Base-by-base conservation (phyloP, 1,284 basidiomycete genomes). In the Cystobasidium sp. region DNA sequence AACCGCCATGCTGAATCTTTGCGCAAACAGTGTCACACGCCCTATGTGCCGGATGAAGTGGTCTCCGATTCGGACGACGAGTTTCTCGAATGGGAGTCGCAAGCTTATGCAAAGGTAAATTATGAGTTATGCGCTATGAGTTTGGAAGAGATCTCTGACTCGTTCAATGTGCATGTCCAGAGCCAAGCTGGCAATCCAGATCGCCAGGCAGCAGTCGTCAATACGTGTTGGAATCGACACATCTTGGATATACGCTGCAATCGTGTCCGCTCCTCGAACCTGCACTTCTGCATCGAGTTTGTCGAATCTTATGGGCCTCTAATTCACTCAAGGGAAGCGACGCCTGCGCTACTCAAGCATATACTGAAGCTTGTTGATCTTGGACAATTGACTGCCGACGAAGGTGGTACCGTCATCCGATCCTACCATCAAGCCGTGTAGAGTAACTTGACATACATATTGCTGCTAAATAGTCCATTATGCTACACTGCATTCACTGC, bases 21-120 rank as follows among this genome's bases (percentile, higher is more conserved):
- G 31, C 31, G 1, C 31, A 1, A 31, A 31, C 31, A 73, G 70
- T 55, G 55, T 43, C 70, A 73, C 39, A 73, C 70, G 39, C 70
- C 70, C 18, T 73, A 73, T 66, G 70, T 66, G n/a, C 63, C 70
- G 16, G 63, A 73, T 46, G 70, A 73, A 41, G 56, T 43, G 24
- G 70, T 73, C 0, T 65, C 62, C 10, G 70, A 73, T 24, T 73
- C 70, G 3, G 70, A 73, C 43, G 70, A 73, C 22, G 70, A 73
- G 44, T 73, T 73, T 31, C 52, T 65, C 9, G 62, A 64, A 18
- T 73, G 70, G 70, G 70, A 73, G 46, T 65, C 55, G 16, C 62
- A 73, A 51, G 70, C 70, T 18, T 73, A 73, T 47, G 70, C 70
- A n/a, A 55, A 55, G 47, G 70, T 73, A 41, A n/a, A 52, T 43